Conservation (phyloP, 2,329 filamentous ascomycete species). For the Alternaria brassicae region DNA sequence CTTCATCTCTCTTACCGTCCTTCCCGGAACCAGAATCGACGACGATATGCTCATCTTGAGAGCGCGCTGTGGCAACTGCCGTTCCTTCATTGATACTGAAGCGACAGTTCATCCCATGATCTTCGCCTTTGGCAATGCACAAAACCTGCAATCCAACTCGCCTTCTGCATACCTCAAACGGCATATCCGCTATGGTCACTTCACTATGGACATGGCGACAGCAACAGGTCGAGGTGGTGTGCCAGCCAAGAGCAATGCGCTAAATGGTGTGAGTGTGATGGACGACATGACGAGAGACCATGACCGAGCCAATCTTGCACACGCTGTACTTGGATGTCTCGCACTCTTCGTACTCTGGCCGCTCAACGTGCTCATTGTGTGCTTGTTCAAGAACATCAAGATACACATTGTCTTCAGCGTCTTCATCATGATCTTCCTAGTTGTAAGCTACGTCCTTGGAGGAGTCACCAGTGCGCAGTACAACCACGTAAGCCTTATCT, state of each 20-base stretch:
- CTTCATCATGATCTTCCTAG: slow-evolving; percentile 47
- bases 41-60: slow-evolving; percentile 50
- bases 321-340: slow-evolving; percentile 43
- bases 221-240: slow-evolving; percentile 49
- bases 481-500: slow-evolving; percentile 47
- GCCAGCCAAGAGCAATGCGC: slow-evolving; percentile 31
- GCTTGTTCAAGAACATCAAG: slow-evolving; percentile 50
- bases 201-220: slow-evolving; percentile 52
- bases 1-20: slow-evolving; percentile 38
- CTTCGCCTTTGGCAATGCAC: slow-evolving; percentile 51
- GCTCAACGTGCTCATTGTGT: slow-evolving; percentile 46
- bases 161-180: slow-evolving; percentile 45
- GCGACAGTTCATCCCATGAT: slow-evolving; percentile 50
- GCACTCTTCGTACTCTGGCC: slow-evolving; percentile 45
- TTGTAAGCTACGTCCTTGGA: slow-evolving; percentile 52
- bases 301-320: slow-evolving; percentile 39
- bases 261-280: slow-evolving; percentile 34
- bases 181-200: slow-evolving; percentile 51
- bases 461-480: slow-evolving; percentile 51
- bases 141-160: slow-evolving; percentile 37
- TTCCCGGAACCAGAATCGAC: slow-evolving; percentile 40
- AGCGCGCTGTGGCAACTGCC: slow-evolving; percentile 51
- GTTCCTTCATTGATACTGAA: slow-evolving; percentile 43
- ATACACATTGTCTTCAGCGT: slow-evolving; percentile 53
- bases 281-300: slow-evolving; percentile 33